Base-by-base conservation (phyloP, 2,329 filamentous ascomycete species). In the Alternaria brassicicola region DNA sequence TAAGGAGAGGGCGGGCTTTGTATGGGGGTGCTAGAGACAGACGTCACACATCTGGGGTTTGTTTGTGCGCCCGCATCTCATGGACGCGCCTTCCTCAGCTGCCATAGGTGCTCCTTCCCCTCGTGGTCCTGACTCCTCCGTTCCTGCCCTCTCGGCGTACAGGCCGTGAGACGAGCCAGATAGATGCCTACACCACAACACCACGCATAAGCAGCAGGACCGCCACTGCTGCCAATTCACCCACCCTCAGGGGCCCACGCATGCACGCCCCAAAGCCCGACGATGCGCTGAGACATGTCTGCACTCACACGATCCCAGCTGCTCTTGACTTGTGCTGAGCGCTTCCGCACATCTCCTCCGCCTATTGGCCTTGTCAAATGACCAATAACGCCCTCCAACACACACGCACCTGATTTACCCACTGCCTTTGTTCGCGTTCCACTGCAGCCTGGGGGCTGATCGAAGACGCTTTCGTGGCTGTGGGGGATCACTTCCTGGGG, bases 401-500 rank as follows among this genome's bases (percentile, higher is more conserved):
- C 55, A 21, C 61, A 45, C 55, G 17, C 61, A 48, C 23, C 48
- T 57, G 57, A 57, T 57, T 48, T 59, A 56, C 53, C 51, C 65
- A 63, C 48, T 61, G 63, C 55, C 57, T 54, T 62, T 59, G 48
- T 48, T 62, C 35, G 61, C 33, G 63, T 70, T 63, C 48, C 68
- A 70, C 68, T 21, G 50, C 65, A 65, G 66, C 46, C 57, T 55
- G 46, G 19, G 42, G 54, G n/a, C 61, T 58, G 56, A 50, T 48
- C 30, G 43, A 61, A 39, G 30, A 56, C 57, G 49, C 53, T 31
- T 38, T 58, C 48, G 52, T 41, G 53, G 28, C 55, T 62, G 66
- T 63, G 66, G 67, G 62, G 64, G 61, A 21, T 51, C 56, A 52
- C 55, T 62, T 54, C 61, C 65, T 62, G 68, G 66, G 65, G 65